phyloP scores from a whole-genome alignment of 164 flowering plant genomes.

The Amborella trichopoda region DNA sequence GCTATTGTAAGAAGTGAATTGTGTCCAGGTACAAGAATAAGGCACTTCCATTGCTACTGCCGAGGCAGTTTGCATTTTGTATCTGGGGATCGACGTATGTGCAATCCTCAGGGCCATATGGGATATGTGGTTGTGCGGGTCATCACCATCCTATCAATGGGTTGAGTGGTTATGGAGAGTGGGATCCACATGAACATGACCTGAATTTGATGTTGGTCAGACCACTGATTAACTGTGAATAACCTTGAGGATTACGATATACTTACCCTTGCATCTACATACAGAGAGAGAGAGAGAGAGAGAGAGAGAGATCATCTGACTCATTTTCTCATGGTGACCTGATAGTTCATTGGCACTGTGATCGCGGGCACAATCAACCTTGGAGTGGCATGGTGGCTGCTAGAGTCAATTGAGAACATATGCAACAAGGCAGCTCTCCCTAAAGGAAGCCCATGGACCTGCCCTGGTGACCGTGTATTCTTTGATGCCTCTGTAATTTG shows the following conservation, averaged over 20 bases:
- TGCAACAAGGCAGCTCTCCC: conserved; percentile 11
- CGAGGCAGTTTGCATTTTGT: no score
- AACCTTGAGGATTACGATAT: neutral
- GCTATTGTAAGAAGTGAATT: no score
- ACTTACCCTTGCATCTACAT: neutral
- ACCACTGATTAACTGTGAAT: neutral
- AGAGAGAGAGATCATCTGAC: neutral
- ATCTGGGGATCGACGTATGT: no score
- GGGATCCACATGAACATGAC: neutral
- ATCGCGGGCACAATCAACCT: conserved; percentile 14
- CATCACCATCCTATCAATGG: no score
- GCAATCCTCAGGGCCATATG: no score
- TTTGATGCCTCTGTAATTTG: conserved; percentile 15
- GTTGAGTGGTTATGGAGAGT: neutral
- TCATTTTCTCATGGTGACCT: neutral
- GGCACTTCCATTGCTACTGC: no score
- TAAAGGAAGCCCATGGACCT: conserved; percentile 21
- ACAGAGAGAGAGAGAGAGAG: no score
- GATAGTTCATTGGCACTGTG: conserved; percentile 14
- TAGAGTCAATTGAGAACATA: conserved; percentile 8
- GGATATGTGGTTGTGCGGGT: no score
- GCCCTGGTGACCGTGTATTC: conserved; percentile 18
- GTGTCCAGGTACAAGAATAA: no score
- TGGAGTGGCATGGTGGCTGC: conserved; percentile 14
- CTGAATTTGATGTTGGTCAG: neutral